Base-by-base conservation (phyloP, 2,329 filamentous ascomycete species). In the Aspergillus transmontanensis region DNA sequence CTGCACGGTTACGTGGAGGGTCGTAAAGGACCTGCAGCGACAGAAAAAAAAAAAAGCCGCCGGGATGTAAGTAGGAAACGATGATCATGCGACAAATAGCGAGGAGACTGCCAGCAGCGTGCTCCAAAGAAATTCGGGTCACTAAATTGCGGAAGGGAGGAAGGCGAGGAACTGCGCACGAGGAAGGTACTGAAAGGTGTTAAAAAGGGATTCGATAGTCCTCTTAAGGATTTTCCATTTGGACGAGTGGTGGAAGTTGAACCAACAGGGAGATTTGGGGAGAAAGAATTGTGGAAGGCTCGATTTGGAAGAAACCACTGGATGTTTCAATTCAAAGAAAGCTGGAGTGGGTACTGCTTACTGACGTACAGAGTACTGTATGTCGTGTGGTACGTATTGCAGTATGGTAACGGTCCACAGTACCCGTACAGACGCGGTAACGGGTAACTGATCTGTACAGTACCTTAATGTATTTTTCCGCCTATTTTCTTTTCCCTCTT, bases 1-100 rank as follows among this genome's bases (percentile, higher is more conserved):
- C 68, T 77, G 75, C 73, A 74, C 72, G 67, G 70, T 77, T 76
- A 76, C 74, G 73, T 76, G 72, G 69, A 71, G 68, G 64, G 69
- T 71, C 66, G 66, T 70, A 67, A 59, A 70, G 65, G 68, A 68
- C 67, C 68, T 71, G 68, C 69, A 70, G 66, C 62, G 65, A 51
- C 39, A 41, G 39, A 41, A 32, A 28, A 30, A 50, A 21, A 21
- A 21, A 48, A 69, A 68, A 72, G 65, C 61, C 66, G 64, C 68
- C 64, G 65, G 64, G 64, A 68, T 68, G 62, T 64, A 67, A 70
- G 67, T 66, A 62, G 69, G 66, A 66, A 66, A 63, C 60, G 69
- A 68, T 68, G 69, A 73, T 73, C 72, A 72, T 70, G 66, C 68
- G 65, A 70, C 66, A 59, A 62, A 53, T 48, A 58, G 51, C 39